Percentiles rank a stretch among this genome's conserved stretches.
phyloP scores from a whole-genome alignment of 805 yeast species.

The baker's yeast (Saccharomyces cerevisiae) region DNA sequence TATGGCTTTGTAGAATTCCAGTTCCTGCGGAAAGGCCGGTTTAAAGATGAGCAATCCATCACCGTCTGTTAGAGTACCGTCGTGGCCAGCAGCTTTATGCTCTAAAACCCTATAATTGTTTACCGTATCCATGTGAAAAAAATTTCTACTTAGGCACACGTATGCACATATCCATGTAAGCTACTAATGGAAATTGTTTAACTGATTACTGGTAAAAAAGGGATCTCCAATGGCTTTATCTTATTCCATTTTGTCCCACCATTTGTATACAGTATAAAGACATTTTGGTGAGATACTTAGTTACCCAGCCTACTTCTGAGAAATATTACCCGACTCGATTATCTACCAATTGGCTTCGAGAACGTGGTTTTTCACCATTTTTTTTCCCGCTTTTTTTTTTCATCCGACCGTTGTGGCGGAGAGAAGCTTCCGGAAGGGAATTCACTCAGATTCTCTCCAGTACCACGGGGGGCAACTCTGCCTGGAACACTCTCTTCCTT shows the following conservation, averaged over 20 bases:
- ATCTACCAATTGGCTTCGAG: background rate
- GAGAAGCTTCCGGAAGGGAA: background rate
- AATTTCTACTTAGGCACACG: background rate
- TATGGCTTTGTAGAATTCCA: constrained; percentile 54
- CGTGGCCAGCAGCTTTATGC: constrained; percentile 91
- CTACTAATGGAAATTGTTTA: background rate
- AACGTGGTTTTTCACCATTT: background rate
- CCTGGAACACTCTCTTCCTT: background rate
- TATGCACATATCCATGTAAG: background rate
- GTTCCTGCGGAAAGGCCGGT: constrained; percentile 54
- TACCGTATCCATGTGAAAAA: background rate
- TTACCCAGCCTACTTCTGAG: background rate
- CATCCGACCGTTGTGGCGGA: background rate
- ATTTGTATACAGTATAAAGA: background rate
- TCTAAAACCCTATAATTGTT: constrained; percentile 9
- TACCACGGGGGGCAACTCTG: background rate
- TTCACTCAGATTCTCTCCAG: background rate
- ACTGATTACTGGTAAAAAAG: background rate
- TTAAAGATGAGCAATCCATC: constrained; percentile 69
- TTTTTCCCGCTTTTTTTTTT: background rate
- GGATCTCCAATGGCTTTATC: background rate
- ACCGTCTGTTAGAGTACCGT: constrained; percentile 57
- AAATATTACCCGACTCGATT: background rate
- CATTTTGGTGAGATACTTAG: background rate
- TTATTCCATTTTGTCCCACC: background rate